Percentiles rank a stretch among this genome's conserved stretches.
These are phyloP conservation scores for Waltergamsia citrina DNA, from an alignment of 2,329 filamentous ascomycete genomes.

Conservation along the genomic window DNA sequence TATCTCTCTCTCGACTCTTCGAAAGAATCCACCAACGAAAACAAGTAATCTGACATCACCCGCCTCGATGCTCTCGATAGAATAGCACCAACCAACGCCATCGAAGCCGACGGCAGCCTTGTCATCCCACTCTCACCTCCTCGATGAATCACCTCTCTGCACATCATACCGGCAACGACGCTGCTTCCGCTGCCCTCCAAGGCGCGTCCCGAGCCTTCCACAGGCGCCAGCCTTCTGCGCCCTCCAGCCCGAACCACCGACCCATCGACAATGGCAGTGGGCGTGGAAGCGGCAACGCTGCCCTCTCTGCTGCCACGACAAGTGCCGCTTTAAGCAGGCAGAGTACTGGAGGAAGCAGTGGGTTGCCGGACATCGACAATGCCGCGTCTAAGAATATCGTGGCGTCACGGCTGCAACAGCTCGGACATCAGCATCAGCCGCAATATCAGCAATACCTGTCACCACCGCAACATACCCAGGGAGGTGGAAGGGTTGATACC, in stretches of 20 bases:
- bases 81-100: no score
- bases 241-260: constrained; percentile 9
- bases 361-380: constrained; percentile 10
- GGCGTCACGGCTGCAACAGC: constrained; percentile 14
- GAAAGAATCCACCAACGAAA: no score
- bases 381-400: constrained; percentile 10
- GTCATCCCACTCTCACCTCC: no score
- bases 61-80: no score
- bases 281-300: constrained; percentile 21
- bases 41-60: no score
- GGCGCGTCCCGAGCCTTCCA: constrained; percentile 48
- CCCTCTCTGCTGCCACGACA: constrained; percentile 32
- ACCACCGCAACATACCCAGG: background rate
- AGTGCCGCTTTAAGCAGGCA: no score
- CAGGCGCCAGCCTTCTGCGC: constrained; percentile 20
- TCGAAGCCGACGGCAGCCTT: no score
- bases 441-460: background rate
- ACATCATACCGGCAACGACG: no score
- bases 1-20: no score
- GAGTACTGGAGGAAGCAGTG: constrained; percentile 20
- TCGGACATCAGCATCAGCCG: constrained; percentile 3
- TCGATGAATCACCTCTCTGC: no score
- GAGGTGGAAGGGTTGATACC: constrained; percentile 21
- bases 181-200: constrained; percentile 26
- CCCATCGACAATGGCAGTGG: constrained; percentile 4